These are phyloP conservation scores for Umbelopsis sp. DNA, from an alignment of 192 early-diverging fungal species.

Conservation along the genomic window DNA sequence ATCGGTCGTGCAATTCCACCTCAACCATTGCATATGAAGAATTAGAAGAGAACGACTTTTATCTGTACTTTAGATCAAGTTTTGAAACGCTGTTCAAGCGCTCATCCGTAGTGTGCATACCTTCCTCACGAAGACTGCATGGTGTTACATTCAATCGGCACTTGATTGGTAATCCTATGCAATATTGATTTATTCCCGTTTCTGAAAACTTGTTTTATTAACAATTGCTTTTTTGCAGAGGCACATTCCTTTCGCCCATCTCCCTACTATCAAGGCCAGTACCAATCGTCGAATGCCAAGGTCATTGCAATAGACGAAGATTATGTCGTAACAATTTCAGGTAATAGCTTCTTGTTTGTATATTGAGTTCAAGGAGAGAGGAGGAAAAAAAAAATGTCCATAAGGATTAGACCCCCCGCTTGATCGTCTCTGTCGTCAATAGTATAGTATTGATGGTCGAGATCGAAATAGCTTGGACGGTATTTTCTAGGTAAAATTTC, in stretches of 20 bases:
- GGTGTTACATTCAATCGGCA: constrained; percentile 46
- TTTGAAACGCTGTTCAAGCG: constrained; percentile 41
- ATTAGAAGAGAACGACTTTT: constrained; percentile 39
- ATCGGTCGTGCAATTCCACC: constrained; percentile 7
- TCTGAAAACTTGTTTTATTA: not conserved
- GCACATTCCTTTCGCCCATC: constrained; percentile 54
- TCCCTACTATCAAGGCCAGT: constrained; percentile 60
- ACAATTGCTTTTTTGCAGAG: constrained; percentile 37
- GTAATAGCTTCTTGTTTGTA: constrained; percentile 27
- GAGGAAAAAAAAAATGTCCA: not conserved
- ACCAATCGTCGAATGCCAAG: constrained; percentile 47
- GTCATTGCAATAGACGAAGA: constrained; percentile 51
- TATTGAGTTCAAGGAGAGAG: constrained; percentile 3
- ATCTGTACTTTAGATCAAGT: constrained; percentile 28
- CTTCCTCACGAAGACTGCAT: constrained; percentile 45
- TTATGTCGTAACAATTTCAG: constrained; percentile 47
- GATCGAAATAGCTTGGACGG: constrained; percentile 4
- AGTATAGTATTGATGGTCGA: not conserved
- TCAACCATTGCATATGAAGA: constrained; percentile 29
- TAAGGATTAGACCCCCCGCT: not conserved
- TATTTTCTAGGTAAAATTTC: not conserved
- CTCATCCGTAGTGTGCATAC: constrained; percentile 50
- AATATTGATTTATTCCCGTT: not conserved
- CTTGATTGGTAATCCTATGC: constrained; percentile 45
- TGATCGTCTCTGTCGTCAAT: constrained; percentile 11